A percentile compares a stretch with the other conserved stretches of the same genome.
phyloP scores from a whole-genome alignment of 2,329 filamentous ascomycete genomes.

The Claviceps monticola region DNA sequence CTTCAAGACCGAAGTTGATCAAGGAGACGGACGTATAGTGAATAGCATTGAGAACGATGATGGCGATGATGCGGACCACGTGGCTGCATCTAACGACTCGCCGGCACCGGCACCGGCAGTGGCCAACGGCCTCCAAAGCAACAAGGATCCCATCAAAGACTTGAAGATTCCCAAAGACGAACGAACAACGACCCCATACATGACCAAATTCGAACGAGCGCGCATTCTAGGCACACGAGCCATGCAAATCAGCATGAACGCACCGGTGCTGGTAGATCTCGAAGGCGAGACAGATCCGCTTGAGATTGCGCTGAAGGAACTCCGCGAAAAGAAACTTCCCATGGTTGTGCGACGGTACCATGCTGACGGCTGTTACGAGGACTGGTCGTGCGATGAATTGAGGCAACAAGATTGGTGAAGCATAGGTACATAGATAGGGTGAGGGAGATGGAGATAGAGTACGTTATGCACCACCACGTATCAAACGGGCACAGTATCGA shows the following conservation, averaged over 20 bases:
- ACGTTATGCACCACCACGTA: too few species aligned
- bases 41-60: conserved; percentile 31
- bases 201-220: conserved; percentile 98
- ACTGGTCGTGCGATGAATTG: conserved; percentile 97
- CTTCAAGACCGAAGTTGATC: conserved; percentile 41
- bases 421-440: too few species aligned
- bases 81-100: conserved; percentile 51
- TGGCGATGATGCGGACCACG: conserved; percentile 37
- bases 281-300: conserved; percentile 96
- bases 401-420: conserved; percentile 35
- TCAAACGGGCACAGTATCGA: too few species aligned
- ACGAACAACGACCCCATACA: conserved; percentile 87
- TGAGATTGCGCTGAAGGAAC: conserved; percentile 93
- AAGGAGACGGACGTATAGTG: conserved; percentile 29
- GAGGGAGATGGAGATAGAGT: too few species aligned
- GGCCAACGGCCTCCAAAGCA: conserved; percentile 38
- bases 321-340: conserved; percentile 97
- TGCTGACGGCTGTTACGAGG: conserved; percentile 96
- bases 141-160: conserved; percentile 48
- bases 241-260: conserved; percentile 97
- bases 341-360: conserved; percentile 89
- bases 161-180: conserved; percentile 87
- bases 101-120: conserved; percentile 27
- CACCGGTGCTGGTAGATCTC: conserved; percentile 87
- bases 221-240: conserved; percentile 87